Conservation (phyloP, 805 yeast genomes). For the Clavispora santaluciae region DNA sequence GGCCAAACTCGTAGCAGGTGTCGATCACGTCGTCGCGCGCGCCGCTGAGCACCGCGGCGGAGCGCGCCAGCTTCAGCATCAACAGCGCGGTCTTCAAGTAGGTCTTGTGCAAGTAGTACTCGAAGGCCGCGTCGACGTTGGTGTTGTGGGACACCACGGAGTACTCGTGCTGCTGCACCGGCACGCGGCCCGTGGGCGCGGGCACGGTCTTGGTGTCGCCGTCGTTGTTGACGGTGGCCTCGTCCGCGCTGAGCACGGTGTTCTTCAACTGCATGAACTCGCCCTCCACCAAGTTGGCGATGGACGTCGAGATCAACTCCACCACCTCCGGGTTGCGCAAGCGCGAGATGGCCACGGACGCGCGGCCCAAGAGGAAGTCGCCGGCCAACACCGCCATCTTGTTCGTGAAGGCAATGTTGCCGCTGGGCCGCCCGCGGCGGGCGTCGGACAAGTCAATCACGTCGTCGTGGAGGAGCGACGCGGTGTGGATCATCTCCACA, state of each 20-base stretch:
- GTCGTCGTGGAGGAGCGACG: constrained; percentile 91
- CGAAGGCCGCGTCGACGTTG: constrained; percentile 84
- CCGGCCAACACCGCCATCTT: constrained; percentile 98
- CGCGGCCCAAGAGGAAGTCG: constrained; percentile 90
- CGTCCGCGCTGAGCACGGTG: constrained; percentile 58
- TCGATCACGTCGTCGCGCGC: constrained; percentile 73
- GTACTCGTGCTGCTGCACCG: constrained; percentile 56
- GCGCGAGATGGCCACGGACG: constrained; percentile 92
- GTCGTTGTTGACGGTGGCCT: constrained; percentile 45
- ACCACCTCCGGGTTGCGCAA: constrained; percentile 95
- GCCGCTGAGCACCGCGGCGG: constrained; percentile 90
- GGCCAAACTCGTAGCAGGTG: constrained; percentile 83
- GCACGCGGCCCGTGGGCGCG: constrained; percentile 56
- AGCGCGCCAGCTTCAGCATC: constrained; percentile 89
- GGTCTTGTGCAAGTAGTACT: constrained; percentile 91
- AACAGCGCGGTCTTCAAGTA: constrained; percentile 92
- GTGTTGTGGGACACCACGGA: constrained; percentile 57
- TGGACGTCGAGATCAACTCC: constrained; percentile 90
- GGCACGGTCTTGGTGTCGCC: constrained; percentile 47
- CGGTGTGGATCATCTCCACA: constrained; percentile 98
- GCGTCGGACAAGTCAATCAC: constrained; percentile 89
- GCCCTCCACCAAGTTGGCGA: constrained; percentile 96
- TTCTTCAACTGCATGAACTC: constrained; percentile 98
- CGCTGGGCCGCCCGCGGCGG: constrained; percentile 85
- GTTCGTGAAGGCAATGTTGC: constrained; percentile 90